Conservation (phyloP, 2,329 filamentous ascomycete species). For the Triangularia verruculosa region DNA sequence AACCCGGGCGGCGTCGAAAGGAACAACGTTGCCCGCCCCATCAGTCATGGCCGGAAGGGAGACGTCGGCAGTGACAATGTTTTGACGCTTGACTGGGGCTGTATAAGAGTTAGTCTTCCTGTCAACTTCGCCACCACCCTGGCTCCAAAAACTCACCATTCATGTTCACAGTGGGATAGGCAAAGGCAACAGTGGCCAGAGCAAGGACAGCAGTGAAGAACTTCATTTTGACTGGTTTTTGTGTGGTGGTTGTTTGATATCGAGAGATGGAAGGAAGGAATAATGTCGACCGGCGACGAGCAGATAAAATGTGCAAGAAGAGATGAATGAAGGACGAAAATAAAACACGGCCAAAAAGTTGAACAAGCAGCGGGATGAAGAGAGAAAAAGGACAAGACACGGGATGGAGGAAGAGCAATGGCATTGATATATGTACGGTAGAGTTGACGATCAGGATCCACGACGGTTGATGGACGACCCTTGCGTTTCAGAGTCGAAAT, state of each 20-base stretch:
- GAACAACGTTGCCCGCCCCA: slow-evolving; percentile 42
- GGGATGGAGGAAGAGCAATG: slow-evolving; percentile 16
- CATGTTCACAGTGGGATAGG: slow-evolving; percentile 32
- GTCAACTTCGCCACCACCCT: not conserved
- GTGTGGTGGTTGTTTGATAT: slow-evolving; percentile 21
- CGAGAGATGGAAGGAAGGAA: slow-evolving; percentile 31
- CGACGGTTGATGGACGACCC: slow-evolving; percentile 22
- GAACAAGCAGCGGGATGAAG: slow-evolving; percentile 17
- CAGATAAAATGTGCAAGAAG: slow-evolving; percentile 29
- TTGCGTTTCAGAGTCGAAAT: slow-evolving; percentile 25
- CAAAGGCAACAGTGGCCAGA: slow-evolving; percentile 46
- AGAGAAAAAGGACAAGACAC: slow-evolving; percentile 13
- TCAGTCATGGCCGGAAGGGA: slow-evolving; percentile 47
- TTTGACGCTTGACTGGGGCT: slow-evolving; percentile 31
- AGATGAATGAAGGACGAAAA: slow-evolving; percentile 9
- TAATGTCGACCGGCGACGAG: slow-evolving; percentile 53
- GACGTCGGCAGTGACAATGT: slow-evolving; percentile 33
- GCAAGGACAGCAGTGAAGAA: slow-evolving; percentile 47
- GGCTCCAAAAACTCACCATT: slow-evolving; percentile 27
- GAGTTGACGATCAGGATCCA: slow-evolving; percentile 23
- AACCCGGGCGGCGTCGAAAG: slow-evolving; percentile 44
- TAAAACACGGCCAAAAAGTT: slow-evolving; percentile 15
- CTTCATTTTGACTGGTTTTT: slow-evolving; percentile 48
- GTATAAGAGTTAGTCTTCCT: slow-evolving; percentile 3
- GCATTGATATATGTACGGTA: slow-evolving; percentile 31